phyloP scores from a whole-genome alignment of 345 rosid species.

The Eucalyptus globulus region DNA sequence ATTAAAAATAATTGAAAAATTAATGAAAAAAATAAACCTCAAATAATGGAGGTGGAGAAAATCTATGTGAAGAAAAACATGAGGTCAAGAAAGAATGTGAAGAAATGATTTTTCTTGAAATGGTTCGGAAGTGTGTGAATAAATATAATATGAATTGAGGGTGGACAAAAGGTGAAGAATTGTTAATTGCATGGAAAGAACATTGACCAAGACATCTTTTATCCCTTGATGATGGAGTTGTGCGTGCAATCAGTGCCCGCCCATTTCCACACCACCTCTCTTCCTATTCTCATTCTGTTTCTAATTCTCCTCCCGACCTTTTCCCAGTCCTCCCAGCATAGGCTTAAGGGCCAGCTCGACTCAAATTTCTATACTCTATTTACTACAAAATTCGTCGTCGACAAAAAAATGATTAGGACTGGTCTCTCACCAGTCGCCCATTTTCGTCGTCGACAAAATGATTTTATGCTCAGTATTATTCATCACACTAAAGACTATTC shows the following conservation, averaged over 20 bases:
- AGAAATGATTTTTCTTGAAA: background rate
- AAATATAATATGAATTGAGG: background rate
- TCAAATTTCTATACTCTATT: background rate
- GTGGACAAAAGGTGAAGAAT: background rate
- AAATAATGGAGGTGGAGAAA: background rate
- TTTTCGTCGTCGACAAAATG: background rate
- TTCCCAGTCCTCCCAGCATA: background rate
- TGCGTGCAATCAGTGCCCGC: background rate
- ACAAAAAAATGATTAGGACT: background rate
- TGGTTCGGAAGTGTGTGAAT: background rate
- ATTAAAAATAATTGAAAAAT: background rate
- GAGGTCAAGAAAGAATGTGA: background rate
- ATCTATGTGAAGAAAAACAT: background rate
- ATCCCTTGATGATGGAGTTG: background rate
- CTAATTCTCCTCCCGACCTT: background rate
- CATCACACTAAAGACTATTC: background rate
- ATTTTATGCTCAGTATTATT: background rate
- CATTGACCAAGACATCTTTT: background rate
- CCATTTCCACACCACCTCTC: background rate
- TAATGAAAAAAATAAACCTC: background rate
- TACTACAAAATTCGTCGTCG: background rate
- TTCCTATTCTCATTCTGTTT: background rate
- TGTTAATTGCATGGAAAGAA: background rate
- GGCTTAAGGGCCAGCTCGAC: background rate
- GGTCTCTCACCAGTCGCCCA: background rate